phyloP scores from a whole-genome alignment of 2,329 filamentous ascomycete species.

The Dendrostoma leiphaemia region DNA sequence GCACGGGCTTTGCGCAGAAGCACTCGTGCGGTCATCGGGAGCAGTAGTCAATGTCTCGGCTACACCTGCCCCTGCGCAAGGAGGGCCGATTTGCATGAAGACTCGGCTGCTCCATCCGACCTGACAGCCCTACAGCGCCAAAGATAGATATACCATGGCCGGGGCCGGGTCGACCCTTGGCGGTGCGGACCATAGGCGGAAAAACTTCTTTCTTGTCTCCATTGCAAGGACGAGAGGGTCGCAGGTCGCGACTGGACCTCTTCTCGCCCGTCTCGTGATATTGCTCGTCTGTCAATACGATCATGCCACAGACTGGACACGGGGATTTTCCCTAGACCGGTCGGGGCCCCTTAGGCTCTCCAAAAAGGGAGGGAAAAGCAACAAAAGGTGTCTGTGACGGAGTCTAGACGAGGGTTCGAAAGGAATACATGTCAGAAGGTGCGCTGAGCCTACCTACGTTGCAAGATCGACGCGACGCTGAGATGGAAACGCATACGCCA shows the following conservation, averaged over 20 bases:
- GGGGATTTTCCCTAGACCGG: not conserved
- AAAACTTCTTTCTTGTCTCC: slow-evolving; percentile 1
- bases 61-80: too few relatives aligned
- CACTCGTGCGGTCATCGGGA: too few relatives aligned
- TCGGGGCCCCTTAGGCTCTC: not conserved
- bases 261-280: not conserved
- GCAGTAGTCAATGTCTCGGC: too few relatives aligned
- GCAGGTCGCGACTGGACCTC: not conserved
- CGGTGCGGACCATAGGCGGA: slow-evolving; percentile 13
- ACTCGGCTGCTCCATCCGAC: slow-evolving; percentile 1
- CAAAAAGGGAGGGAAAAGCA: not conserved
- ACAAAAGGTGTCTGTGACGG: too few relatives aligned
- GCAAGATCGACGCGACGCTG: not conserved
- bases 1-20: too few relatives aligned
- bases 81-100: not conserved
- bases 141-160: not conserved
- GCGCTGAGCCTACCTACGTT: too few relatives aligned
- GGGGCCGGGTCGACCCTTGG: not conserved
- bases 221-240: not conserved
- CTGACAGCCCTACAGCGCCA: not conserved
- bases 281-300: not conserved
- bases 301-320: not conserved
- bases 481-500: too few relatives aligned
- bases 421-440: too few relatives aligned
- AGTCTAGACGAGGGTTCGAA: too few relatives aligned